phyloP scores from a whole-genome alignment of 2,329 filamentous ascomycete species.

The Calonectria pseudoreteaudii region DNA sequence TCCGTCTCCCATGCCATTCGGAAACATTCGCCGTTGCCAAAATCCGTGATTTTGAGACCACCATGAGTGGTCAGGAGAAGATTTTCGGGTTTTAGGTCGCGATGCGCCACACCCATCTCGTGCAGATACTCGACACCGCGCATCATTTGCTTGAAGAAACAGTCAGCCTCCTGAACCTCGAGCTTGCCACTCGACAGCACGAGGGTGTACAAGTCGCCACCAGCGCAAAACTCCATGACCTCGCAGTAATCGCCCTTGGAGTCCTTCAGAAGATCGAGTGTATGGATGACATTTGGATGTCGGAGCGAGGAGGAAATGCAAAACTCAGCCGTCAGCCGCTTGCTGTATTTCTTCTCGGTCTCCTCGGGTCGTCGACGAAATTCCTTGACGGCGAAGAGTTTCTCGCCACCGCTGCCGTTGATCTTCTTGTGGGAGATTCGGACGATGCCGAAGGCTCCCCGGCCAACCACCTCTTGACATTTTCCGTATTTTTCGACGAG shows the following conservation, averaged over 20 bases:
- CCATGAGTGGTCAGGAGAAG: constrained; percentile 92
- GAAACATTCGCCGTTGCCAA: constrained; percentile 99
- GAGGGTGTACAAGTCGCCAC: constrained; percentile 94
- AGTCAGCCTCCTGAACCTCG: constrained; percentile 92
- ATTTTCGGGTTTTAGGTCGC: constrained; percentile 97
- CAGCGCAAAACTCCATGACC: constrained; percentile 99
- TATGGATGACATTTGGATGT: constrained; percentile 98
- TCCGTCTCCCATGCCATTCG: constrained; percentile 99
- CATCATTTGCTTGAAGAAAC: constrained; percentile 99
- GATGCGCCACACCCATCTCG: constrained; percentile 98
- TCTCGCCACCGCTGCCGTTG: constrained; percentile 82
- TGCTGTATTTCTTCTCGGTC: constrained; percentile 97
- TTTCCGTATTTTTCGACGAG: constrained; percentile 98
- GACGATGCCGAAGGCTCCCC: constrained; percentile 96
- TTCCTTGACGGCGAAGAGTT: constrained; percentile 97
- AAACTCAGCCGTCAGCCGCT: constrained; percentile 95
- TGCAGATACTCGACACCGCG: constrained; percentile 99
- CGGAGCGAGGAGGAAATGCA: constrained; percentile 97
- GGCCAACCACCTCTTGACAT: constrained; percentile 95
- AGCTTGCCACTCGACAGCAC: constrained; percentile 92
- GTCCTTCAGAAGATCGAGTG: constrained; percentile 93
- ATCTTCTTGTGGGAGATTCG: constrained; percentile 97
- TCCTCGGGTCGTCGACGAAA: constrained; percentile 95
- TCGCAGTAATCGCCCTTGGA: constrained; percentile 98
- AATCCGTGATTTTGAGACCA: constrained; percentile 96